Evolutionary conservation across 192 early-diverging fungal species (phyloP), one percentile per base, ranked within the genome.

Genomic region (Linnemannia zychae): DNA sequence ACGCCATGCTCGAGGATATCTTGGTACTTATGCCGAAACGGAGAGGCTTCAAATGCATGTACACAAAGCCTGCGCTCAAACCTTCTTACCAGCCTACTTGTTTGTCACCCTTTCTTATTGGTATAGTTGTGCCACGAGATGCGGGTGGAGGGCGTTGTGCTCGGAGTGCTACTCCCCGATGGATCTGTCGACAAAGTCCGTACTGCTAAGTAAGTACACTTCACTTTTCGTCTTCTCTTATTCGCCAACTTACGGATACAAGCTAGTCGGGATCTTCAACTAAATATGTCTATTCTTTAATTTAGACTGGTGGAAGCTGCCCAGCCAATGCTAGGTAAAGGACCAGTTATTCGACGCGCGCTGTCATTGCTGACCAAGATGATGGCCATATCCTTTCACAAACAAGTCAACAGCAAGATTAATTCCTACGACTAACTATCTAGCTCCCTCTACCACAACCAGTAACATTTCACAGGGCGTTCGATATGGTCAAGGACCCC

Each of bases 401-500:
- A 5, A 20, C 3, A 18, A 68, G 4, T 4, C 33, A 33, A n/a
- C 4, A 68, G 9, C 20, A 40, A 68, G 22, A 12, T 18, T 68
- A 68, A n/a, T 2, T 44, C 40, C 40, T 44, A 28, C 47, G 4
- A 2, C 17, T 73, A 2, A 7, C 22, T 34, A 16, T 31, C n/a
- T 18, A 7, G 38, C 38, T 52, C 37, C 17, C 34, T 38, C 18
- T 67, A 33, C 37, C 20, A 7, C 28, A 31, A 31, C 34, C 52
- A 86, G 93, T 95, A 3, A 94, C 93, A 13, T 95, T 94, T 67
- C 94, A 95, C 75, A 83, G 94, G 46, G 94, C 94, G 4, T 95
- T 95, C 75, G 94, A 95, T 68, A 87, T 94, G 81, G 81, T 90
- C 7, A 81, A 83, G 34, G 91, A 95, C 67, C 91, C 93, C 16